Evolutionary conservation across 2,329 filamentous ascomycete genomes (phyloP), one percentile per base, ranked within the genome.

Genomic region (Diaporthe amygdali): DNA sequence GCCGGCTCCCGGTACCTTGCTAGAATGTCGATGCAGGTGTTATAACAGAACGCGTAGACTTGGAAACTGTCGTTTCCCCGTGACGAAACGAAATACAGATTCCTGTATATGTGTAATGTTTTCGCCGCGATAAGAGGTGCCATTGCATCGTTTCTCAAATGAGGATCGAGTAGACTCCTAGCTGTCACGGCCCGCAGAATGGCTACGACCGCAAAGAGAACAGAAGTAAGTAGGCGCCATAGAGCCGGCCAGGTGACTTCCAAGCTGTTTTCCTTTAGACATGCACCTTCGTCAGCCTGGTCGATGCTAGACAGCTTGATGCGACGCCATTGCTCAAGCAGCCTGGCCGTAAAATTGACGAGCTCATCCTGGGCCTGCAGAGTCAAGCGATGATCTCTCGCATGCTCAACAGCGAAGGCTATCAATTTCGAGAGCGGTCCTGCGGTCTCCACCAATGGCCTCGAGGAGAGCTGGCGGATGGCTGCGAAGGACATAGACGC

Each of bases 11-110:
- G 88, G 75, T 94, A 92, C n/a, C 91, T 89, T 10, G 92, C 87
- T 6, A 97, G 87, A 47, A 95, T 91, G 80, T 98, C 95, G 74
- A 97, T 90, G 4, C 94, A 91, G 1, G 93, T 91, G 27, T 97
- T 87, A 76, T 95, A 94, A 32, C 94, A 92, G 78, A 97, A 97
- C 2, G 89, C 91, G 80, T 97, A 96, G 71, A 94, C 93, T 68
- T 95, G 94, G 76, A 97, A 97, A 1, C 90, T 88, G 72, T 88
- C 89, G 69, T 92, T 91, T 25, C 92, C 92, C 69, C 93, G 88
- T 17, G 91, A 91, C 0, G 94, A 94, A 73, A 97, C 90, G 79
- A 97, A 97, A 81, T 91, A 94, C 25, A 97, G 83, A 76, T 94
- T 92, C 34, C 94, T 91, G 14, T 97, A 87, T 15, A 90, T 90